Conservation (phyloP, 148 eudicot genomes). For the Cornus florida region DNA sequence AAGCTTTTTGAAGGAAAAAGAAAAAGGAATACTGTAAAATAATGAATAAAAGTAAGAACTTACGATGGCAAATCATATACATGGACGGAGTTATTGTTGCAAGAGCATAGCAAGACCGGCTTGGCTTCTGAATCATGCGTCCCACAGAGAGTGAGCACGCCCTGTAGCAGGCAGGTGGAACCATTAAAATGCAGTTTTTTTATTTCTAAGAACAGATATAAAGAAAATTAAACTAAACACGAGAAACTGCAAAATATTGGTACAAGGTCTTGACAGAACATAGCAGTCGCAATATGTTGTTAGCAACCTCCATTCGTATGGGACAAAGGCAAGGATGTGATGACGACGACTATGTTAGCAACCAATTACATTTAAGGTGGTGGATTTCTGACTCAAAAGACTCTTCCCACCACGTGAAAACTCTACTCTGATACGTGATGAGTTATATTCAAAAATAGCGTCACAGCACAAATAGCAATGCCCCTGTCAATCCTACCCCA, state of each 20-base stretch:
- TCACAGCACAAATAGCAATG: no score
- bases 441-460: no score
- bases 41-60: constrained; percentile 32
- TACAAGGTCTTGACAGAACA: no score
- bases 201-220: not conserved
- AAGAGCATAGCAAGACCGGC: constrained; percentile 82
- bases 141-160: constrained; percentile 79
- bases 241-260: not conserved
- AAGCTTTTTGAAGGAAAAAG: no score
- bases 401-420: not conserved
- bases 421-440: no score
- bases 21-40: not conserved
- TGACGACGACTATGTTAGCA: not conserved
- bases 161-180: constrained; percentile 45
- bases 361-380: not conserved
- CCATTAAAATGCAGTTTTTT: not conserved
- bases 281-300: no score
- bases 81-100: constrained; percentile 81
- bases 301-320: no score
- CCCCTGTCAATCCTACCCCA: no score
- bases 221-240: not conserved
- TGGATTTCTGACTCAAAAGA: not conserved
- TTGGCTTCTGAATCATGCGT: constrained; percentile 87
- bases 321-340: no score
- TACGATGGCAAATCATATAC: constrained; percentile 91